Percentiles rank a stretch among this genome's conserved stretches.
Evolutionary conservation across 768 basidiomycete genomes (phyloP).

Genomic region (Suillus sp.): DNA sequence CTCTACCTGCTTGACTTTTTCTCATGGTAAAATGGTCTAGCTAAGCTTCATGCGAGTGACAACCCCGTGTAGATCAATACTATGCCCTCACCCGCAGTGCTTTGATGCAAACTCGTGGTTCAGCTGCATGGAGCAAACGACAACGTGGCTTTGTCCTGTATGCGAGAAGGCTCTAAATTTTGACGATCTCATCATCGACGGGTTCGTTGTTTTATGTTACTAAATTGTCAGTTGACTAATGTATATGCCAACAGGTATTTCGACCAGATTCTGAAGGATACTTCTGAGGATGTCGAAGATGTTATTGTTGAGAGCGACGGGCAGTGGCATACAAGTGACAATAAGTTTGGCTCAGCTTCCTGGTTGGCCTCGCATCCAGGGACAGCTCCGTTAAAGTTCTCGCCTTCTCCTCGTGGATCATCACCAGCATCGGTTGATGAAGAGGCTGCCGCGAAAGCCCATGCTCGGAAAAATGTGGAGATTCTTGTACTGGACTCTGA

Average conservation of each 20-base stretch:
- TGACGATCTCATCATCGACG: slow-evolving; percentile 89
- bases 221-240: neutral
- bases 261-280: slow-evolving; percentile 76
- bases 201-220: slow-evolving; percentile 49
- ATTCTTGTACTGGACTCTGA: slow-evolving; percentile 74
- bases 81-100: slow-evolving; percentile 90
- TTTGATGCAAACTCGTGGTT: slow-evolving; percentile 97
- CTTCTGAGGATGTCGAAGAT: slow-evolving; percentile 82
- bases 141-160: slow-evolving; percentile 93
- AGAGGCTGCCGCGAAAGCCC: slow-evolving; percentile 38
- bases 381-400: slow-evolving; percentile 21
- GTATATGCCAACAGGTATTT: slow-evolving; percentile 63
- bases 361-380: slow-evolving; percentile 67
- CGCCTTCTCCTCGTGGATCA: slow-evolving; percentile 32
- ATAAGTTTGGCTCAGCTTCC: slow-evolving; percentile 72
- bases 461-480: slow-evolving; percentile 53
- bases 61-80: slow-evolving; percentile 83
- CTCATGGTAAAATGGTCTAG: slow-evolving; percentile 36
- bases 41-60: slow-evolving; percentile 85
- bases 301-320: slow-evolving; percentile 94
- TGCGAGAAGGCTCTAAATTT: slow-evolving; percentile 80
- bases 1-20: slow-evolving; percentile 7
- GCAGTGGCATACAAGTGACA: slow-evolving; percentile 93
- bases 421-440: slow-evolving; percentile 34
- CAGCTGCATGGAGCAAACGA: slow-evolving; percentile 93